Conservation (phyloP, 805 yeast species). For the Komagataella pseudopastoris region DNA sequence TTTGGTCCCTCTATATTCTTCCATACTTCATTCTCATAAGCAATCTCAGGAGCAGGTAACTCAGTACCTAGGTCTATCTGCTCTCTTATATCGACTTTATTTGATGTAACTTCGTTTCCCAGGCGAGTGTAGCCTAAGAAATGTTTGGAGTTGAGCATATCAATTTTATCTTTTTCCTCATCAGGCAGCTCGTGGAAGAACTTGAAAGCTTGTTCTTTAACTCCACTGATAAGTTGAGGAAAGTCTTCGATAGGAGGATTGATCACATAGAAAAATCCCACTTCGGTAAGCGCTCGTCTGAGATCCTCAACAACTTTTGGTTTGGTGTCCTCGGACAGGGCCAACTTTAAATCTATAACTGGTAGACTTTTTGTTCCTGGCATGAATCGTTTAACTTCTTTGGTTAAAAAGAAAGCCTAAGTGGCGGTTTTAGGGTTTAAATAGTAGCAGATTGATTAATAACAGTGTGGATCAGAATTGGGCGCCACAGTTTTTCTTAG, state of each 20-base stretch:
- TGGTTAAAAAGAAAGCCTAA: background rate
- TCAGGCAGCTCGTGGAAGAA: constrained; percentile 31
- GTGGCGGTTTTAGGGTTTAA: background rate
- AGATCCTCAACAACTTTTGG: constrained; percentile 25
- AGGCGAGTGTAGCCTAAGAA: constrained; percentile 43
- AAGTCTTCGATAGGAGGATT: constrained; percentile 29
- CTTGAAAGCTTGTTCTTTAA: constrained; percentile 24
- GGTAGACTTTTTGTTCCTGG: constrained; percentile 15
- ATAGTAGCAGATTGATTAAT: background rate
- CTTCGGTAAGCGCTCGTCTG: constrained; percentile 33
- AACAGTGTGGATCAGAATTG: background rate
- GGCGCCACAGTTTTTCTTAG: background rate
- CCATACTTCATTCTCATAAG: constrained; percentile 21
- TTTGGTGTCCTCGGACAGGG: constrained; percentile 26
- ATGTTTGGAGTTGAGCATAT: constrained; percentile 43
- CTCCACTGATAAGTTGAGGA: constrained; percentile 12
- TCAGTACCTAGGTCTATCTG: constrained; percentile 49
- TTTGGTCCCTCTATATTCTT: constrained; percentile 44
- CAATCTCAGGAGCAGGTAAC: constrained; percentile 23
- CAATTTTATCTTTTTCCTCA: constrained; percentile 28
- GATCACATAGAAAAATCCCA: constrained; percentile 39
- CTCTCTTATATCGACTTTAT: constrained; percentile 42
- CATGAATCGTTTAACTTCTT: background rate
- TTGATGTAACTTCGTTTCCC: constrained; percentile 46
- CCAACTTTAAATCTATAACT: constrained; percentile 28